Conservation (phyloP, 2,329 filamentous ascomycete species). For the Aspergillus tanneri region DNA sequence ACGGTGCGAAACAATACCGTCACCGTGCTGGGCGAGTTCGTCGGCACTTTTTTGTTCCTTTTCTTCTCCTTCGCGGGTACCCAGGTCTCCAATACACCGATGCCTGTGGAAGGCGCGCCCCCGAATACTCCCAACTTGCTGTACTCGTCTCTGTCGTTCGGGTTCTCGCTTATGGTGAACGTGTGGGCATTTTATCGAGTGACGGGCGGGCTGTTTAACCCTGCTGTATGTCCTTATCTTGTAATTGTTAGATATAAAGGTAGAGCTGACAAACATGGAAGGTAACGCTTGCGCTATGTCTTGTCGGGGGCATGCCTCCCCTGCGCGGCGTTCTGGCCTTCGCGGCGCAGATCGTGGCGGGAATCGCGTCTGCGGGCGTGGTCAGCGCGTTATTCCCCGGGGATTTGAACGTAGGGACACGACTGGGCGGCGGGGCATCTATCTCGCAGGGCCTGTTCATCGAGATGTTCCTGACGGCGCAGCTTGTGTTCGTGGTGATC, state of each 20-base stretch:
- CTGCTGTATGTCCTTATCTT: conserved; percentile 37
- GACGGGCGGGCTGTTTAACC: conserved; percentile 54
- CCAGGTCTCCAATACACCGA: conserved; percentile 46
- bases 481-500: conserved; percentile 64
- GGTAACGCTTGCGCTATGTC: conserved; percentile 60
- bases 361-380: conserved; percentile 60
- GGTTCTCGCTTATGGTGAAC: conserved; percentile 52
- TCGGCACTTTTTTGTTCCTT: conserved; percentile 53
- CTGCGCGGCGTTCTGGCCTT: conserved; percentile 55
- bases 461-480: conserved; percentile 64
- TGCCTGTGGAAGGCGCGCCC: conserved; percentile 30
- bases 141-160: conserved; percentile 47
- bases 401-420: conserved; percentile 56
- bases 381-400: conserved; percentile 60
- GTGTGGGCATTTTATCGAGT: conserved; percentile 57
- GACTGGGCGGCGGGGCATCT: conserved; percentile 53
- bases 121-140: conserved; percentile 40
- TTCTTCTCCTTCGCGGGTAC: conserved; percentile 51
- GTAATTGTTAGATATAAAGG: not conserved
- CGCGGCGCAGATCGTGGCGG: conserved; percentile 58
- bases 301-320: conserved; percentile 58
- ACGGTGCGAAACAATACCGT: conserved; percentile 46
- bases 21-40: conserved; percentile 51
- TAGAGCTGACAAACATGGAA: conserved; percentile 14
- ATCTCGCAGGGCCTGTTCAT: conserved; percentile 63